Base-by-base conservation (phyloP, 2,329 filamentous ascomycete species). In the Sporothrix phasma region DNA sequence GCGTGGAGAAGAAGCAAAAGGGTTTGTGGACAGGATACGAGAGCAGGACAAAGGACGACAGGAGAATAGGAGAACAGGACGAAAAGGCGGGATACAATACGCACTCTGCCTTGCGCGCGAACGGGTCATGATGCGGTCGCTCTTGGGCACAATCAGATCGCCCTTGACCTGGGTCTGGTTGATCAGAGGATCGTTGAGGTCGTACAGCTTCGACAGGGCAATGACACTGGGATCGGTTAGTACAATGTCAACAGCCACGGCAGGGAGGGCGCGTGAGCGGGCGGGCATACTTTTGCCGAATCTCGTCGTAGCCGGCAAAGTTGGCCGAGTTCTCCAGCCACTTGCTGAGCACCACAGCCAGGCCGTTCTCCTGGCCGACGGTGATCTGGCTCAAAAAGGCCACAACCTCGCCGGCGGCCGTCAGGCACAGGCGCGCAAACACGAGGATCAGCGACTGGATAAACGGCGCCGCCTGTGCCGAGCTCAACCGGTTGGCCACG, bases 261-360 rank as follows among this genome's bases (percentile, higher is more conserved):
- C 8, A 5, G 11, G 34, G 34, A 8, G 34, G 34, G 11, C 8
- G 6, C 3, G 7, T 37, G 17, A 17, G 24, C 4, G 2, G 19
- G 10, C 13, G 0, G 17, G 79, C 86, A 75, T 79, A 92, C 89
- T 97, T 99, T 75, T 97, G 91, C 69, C 92, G 85, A 70, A 97
- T 97, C 75, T 97, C 93, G 71, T 97, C 92, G 70, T 97, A 99
- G 13, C 94, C 94, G n/a, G 92, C 92, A 76, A 99, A 99, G 75
- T 89, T 96, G 75, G 96, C 84, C 3, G 92, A 96, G 75, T 97
- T 96, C 77, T 97, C 94, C 0, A 99, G 80, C 94, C 94, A 99
- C 76, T 97, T 97, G 76, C 87, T 83, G 69, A 97, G 78, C 3
- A 99, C 94, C 26, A 97, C 87, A 68, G 92, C 85, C 7, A 99